Conservation (phyloP, 305 asterid species). For the Stenogyne calaminthoides region DNA sequence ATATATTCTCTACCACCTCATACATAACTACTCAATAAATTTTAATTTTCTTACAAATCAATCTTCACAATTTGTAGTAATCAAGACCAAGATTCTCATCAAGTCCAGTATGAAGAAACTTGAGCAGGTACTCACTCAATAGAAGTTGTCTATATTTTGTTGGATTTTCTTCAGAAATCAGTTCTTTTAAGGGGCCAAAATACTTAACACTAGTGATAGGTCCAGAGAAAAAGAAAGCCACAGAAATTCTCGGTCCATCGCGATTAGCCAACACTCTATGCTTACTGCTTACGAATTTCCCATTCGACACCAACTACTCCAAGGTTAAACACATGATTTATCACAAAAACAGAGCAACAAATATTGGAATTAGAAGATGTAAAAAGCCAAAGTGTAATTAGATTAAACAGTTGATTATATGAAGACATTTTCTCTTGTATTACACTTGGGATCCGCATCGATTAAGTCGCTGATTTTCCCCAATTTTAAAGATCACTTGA, state of each 20-base stretch:
- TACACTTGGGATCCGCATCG: too few relatives aligned
- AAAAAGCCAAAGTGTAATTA: neutral
- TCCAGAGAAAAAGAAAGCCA: slow-evolving; percentile 54
- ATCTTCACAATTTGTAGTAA: slow-evolving; percentile 35
- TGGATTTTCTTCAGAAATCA: slow-evolving; percentile 49
- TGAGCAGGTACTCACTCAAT: slow-evolving; percentile 35
- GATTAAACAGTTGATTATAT: too few relatives aligned
- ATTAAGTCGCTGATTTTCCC: too few relatives aligned
- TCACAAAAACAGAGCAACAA: neutral
- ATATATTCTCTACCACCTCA: too few relatives aligned
- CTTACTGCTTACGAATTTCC: slow-evolving; percentile 44
- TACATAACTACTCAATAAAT: too few relatives aligned
- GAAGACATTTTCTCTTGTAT: too few relatives aligned
- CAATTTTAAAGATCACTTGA: too few relatives aligned
- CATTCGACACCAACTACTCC: slow-evolving; percentile 55
- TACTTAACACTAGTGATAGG: slow-evolving; percentile 17
- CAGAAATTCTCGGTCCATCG: slow-evolving; percentile 58
- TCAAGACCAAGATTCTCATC: slow-evolving; percentile 38
- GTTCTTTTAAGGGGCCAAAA: slow-evolving; percentile 56
- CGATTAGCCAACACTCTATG: slow-evolving; percentile 50
- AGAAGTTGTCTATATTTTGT: slow-evolving; percentile 40
- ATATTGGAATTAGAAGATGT: neutral
- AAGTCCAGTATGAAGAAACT: slow-evolving; percentile 36
- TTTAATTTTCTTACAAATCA: neutral
- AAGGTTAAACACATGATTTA: neutral